Base-by-base conservation (phyloP, 129 eudicot species). In the Apium graveolens region DNA sequence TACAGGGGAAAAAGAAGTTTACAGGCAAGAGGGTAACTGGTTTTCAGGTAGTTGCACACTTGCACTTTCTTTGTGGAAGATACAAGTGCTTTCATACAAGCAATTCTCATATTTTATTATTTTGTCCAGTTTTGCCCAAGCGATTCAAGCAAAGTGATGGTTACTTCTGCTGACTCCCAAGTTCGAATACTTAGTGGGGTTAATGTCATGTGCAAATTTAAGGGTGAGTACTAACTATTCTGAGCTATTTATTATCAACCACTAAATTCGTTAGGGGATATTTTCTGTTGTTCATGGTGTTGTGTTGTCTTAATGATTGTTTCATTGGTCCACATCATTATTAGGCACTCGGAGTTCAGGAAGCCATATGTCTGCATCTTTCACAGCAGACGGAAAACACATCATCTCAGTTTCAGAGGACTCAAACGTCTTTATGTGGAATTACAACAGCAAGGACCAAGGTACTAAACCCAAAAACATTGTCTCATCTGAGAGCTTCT, bases 301-400 rank as follows among this genome's bases (percentile, higher is more conserved):
- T 14, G 38, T 44, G 12, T 20, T 74, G 77, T 41, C 38, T 35
- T 39, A 34, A 16, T 80, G 71, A 51, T 72, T 42, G 27, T 55
- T 73, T 16, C 53, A 13, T 74, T 39, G 65, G 11, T 26, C 69
- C 75, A 37, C 73, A 29, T 65, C 49, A 24, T 68, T 4, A 72
- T 20, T 78, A 92, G 97, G 97, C 51, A 83, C 68, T 57, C 80
- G 88, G 82, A 85, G 78, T 74, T 76, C 97, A 42, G 92, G 89
- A 78, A 87, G 82, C 85, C 93, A 85, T 68, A 65, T 85, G 26
- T 81, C 89, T 7, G 95, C 98, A 75, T 86, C 91, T 70, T 93
- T 93, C 81, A 91, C 97, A 2, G 83, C 96, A n/a, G 93, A 93
- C 11, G 98, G 98, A 48, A 86, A 93, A 62, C 97, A 93, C 76